These are phyloP conservation scores for Chaetomium globosum DNA, from an alignment of 2,329 filamentous ascomycete genomes.

Conservation along the genomic window DNA sequence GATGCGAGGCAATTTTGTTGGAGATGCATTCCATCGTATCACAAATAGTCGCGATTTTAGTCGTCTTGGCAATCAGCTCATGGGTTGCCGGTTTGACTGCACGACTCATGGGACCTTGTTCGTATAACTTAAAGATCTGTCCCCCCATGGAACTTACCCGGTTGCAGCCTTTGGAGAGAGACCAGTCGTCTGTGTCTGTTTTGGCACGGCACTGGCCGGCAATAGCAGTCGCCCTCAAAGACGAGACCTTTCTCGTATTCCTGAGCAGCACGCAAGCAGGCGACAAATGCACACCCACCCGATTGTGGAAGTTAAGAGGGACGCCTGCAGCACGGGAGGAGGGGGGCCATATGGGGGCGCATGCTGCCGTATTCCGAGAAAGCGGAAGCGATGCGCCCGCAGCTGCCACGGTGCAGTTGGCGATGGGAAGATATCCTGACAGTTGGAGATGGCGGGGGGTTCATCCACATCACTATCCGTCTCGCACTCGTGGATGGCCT, in stretches of 20 bases:
- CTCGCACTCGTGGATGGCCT: no score
- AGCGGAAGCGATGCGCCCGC: constrained; percentile 2
- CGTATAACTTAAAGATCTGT: constrained; percentile 1
- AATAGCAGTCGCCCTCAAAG: not conserved
- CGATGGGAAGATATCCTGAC: not conserved
- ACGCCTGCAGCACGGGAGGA: not conserved
- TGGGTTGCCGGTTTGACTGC: not conserved
- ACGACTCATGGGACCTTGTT: constrained; percentile 3
- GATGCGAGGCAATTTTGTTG: not conserved
- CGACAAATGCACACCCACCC: not conserved
- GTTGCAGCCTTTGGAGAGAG: not conserved
- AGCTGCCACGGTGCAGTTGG: not conserved
- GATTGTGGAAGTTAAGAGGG: constrained; percentile 9
- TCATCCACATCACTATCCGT: not conserved
- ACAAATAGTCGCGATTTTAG: not conserved
- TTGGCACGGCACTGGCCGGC: not conserved
- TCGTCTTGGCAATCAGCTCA: not conserved
- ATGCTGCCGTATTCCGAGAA: constrained; percentile 9
- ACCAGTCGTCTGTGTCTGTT: not conserved
- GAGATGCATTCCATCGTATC: not conserved
- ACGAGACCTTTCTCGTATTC: constrained; percentile 4
- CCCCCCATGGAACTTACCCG: not conserved
- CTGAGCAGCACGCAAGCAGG: not conserved
- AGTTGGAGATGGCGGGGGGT: not conserved
- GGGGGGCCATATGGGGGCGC: not conserved